Percentiles rank a stretch among this genome's conserved stretches.
These are phyloP conservation scores for Xerocomus spinulosus DNA, from an alignment of 768 basidiomycete species.

Conservation along the genomic window DNA sequence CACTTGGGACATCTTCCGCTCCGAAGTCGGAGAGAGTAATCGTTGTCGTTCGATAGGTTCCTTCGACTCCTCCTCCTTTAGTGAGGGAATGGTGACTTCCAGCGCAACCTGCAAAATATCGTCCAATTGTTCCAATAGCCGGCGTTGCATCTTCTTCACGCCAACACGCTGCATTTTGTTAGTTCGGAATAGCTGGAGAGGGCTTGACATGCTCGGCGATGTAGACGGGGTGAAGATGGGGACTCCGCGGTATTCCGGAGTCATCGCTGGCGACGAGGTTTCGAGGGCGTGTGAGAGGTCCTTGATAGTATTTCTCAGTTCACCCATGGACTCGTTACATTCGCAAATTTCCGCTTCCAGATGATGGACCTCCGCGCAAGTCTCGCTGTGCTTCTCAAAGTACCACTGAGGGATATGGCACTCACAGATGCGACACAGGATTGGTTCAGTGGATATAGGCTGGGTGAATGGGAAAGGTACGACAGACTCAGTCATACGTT, in stretches of 20 bases:
- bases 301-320: constrained; percentile 81
- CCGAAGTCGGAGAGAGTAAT: constrained; percentile 83
- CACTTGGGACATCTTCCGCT: constrained; percentile 78
- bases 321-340: constrained; percentile 88
- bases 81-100: constrained; percentile 80
- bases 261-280: constrained; percentile 57
- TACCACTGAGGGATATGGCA: constrained; percentile 97
- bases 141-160: constrained; percentile 77
- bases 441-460: constrained; percentile 74
- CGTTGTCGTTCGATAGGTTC: constrained; percentile 92
- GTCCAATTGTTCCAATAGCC: constrained; percentile 79
- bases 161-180: constrained; percentile 76
- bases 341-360: constrained; percentile 93
- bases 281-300: constrained; percentile 73
- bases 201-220: constrained; percentile 67
- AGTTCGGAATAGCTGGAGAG: constrained; percentile 71
- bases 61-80: constrained; percentile 88
- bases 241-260: constrained; percentile 84
- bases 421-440: constrained; percentile 97
- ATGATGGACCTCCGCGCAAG: constrained; percentile 92
- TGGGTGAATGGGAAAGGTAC: constrained; percentile 73
- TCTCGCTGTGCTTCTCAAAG: constrained; percentile 99
- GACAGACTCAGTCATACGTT: constrained; percentile 40
- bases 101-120: constrained; percentile 76
- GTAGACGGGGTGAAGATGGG: constrained; percentile 73